Base-by-base conservation (phyloP, 257 asterid species). In the Solanum okadae region DNA sequence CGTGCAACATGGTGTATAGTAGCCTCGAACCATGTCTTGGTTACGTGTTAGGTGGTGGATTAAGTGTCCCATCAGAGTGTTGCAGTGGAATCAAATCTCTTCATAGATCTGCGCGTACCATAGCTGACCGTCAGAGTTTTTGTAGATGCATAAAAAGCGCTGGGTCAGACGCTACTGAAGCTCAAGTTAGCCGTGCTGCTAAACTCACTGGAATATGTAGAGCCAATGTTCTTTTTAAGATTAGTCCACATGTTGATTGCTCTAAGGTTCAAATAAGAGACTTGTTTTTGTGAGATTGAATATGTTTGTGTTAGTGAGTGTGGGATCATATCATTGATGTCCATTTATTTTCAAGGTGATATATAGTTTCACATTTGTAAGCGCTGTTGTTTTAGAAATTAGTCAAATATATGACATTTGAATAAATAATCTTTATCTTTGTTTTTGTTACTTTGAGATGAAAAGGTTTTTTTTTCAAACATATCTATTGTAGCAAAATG, bases 201-300 rank as follows among this genome's bases (percentile, higher is more conserved):
- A 14, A 56, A 20, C 61, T 89, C 63, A 89, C 91, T 23, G 40
- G 67, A 46, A 10, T 33, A 2, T 89, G 91, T 38, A 81, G 42
- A 15, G 85, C 76, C 27, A 79, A 18, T 5, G 31, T 89, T 33
- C 90, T 87, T 4, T 86, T 79, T 67, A 49, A 25, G 6, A 79
- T 89, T 37, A 27, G 65, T 20, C 83, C 78, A 10, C 12, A 79
- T 25, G 37, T 70, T 49, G 88, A 88, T 16, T 88, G 88, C 27
- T 38, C 90, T 23, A 88, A 85, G 88, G 33, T n/a, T 65, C 79
- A 85, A 38, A 31, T 85, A 79, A 79, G 40, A 46, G 63, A 42
- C n/a, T 22, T 0, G 16, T 29, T 25, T 2, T 46, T 46, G 56
- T 46, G 56, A 46, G 56, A 46, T 46, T 46, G 56, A 46, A 46